These are phyloP conservation scores for Rhizoclosmatium globosum DNA, from an alignment of 192 early-diverging fungal species.

Conservation along the genomic window DNA sequence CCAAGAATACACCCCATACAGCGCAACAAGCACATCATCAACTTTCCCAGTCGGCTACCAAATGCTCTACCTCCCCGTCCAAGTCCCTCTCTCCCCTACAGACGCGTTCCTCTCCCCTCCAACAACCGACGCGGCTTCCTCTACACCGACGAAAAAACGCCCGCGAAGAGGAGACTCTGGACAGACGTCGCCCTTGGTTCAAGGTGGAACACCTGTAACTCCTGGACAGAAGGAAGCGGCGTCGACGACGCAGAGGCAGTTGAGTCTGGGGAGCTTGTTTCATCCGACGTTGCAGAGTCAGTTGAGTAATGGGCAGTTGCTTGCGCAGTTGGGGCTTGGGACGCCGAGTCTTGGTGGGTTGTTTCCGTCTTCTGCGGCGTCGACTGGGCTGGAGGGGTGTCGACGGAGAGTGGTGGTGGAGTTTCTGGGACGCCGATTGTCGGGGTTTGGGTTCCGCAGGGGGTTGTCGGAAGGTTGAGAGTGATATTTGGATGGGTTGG, in stretches of 20 bases:
- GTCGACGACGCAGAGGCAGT: neutral
- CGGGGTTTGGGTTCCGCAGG: neutral
- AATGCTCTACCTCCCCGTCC: slow-evolving; percentile 19
- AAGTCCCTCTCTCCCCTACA: neutral
- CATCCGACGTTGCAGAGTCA: slow-evolving; percentile 22
- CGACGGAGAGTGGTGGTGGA: neutral
- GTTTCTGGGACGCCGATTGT: neutral
- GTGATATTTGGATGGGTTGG: neutral
- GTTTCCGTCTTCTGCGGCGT: neutral
- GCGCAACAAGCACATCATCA: neutral
- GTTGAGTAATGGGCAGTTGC: slow-evolving; percentile 7
- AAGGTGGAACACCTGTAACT: neutral
- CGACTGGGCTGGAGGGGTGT: neutral
- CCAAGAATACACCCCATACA: neutral
- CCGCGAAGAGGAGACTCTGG: neutral
- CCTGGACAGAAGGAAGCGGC: neutral
- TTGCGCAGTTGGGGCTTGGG: neutral
- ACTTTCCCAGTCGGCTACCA: slow-evolving; percentile 5
- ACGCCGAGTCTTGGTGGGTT: neutral
- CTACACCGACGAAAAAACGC: neutral
- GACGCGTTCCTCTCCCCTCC: neutral
- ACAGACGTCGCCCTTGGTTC: neutral
- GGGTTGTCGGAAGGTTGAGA: neutral
- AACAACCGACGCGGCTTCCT: neutral
- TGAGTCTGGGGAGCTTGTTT: slow-evolving; percentile 3